These are phyloP conservation scores for Xylaria nigripes DNA, from an alignment of 495 filamentous ascomycete species.

Conservation along the genomic window DNA sequence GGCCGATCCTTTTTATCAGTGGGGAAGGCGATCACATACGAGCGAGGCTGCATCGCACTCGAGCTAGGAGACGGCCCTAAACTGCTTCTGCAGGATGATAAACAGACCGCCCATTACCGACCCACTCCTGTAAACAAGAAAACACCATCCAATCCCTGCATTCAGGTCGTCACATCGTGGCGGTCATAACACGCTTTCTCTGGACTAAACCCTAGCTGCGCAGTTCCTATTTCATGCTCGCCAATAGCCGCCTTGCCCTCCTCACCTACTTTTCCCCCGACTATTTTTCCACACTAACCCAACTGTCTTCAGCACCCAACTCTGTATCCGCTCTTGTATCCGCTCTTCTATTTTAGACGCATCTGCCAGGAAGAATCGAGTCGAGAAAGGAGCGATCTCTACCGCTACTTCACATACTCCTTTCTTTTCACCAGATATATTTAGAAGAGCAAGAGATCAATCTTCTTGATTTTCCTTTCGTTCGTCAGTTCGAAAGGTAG, in stretches of 20 bases:
- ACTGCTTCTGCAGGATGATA: constrained; percentile 20
- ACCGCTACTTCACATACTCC: constrained; percentile 20
- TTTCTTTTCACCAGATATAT: constrained; percentile 38
- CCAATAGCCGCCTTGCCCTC: constrained; percentile 26
- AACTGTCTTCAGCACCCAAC: constrained; percentile 20
- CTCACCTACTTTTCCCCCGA: constrained; percentile 29
- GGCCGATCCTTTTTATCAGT: background rate
- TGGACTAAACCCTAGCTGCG: constrained; percentile 8
- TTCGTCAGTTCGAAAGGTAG: constrained; percentile 71
- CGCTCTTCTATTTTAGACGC: constrained; percentile 22
- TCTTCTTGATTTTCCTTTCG: constrained; percentile 96
- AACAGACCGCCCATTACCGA: constrained; percentile 19
- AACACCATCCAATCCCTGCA: constrained; percentile 22
- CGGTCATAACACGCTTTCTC: constrained; percentile 10
- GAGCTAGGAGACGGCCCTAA: constrained; percentile 6
- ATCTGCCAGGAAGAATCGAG: constrained; percentile 31
- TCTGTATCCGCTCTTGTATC: constrained; percentile 12
- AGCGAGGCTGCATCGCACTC: background rate
- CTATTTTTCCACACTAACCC: constrained; percentile 23
- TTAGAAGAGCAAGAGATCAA: constrained; percentile 65
- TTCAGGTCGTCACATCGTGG: constrained; percentile 17
- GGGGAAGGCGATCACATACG: background rate
- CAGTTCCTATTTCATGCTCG: constrained; percentile 27
- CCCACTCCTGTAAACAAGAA: constrained; percentile 24
- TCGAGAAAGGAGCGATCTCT: constrained; percentile 24